A percentile compares a stretch with the other conserved stretches of the same genome.
Evolutionary conservation across 192 early-diverging fungal species (phyloP).

Genomic region (Backusella morwellensis): DNA sequence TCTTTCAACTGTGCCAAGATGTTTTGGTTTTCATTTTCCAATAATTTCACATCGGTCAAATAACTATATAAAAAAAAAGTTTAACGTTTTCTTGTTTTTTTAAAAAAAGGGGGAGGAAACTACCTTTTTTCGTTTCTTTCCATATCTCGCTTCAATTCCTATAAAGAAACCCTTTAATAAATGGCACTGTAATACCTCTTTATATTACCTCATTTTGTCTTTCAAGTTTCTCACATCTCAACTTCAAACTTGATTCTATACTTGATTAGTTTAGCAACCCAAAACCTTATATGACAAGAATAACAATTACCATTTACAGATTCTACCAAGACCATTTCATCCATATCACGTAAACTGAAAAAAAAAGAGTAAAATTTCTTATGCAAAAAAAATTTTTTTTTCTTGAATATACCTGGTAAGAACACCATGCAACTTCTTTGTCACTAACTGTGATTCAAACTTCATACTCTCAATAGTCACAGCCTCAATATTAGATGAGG

Average conservation of each 20-base stretch:
- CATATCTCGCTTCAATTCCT: neutral
- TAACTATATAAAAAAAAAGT: neutral
- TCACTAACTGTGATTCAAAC: neutral
- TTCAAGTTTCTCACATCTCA: neutral
- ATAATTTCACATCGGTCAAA: neutral
- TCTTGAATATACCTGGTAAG: neutral
- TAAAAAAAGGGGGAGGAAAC: neutral
- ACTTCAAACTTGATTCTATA: neutral
- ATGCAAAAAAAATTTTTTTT: too few relatives aligned
- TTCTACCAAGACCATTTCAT: neutral
- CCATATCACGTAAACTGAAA: neutral
- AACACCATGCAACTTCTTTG: neutral
- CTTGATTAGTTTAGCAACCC: neutral
- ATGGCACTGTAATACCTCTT: neutral
- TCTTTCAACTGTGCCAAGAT: neutral
- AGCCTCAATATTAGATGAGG: neutral
- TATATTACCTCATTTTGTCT: neutral
- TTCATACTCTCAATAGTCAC: neutral
- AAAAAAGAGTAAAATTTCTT: neutral
- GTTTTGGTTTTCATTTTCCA: neutral
- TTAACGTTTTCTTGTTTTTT: too few relatives aligned
- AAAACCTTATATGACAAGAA: neutral
- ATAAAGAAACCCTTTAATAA: neutral
- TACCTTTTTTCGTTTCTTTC: neutral
- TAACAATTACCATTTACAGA: neutral